Base-by-base conservation (phyloP, 2,329 filamentous ascomycete species). In the Diplodia scrobiculata region DNA sequence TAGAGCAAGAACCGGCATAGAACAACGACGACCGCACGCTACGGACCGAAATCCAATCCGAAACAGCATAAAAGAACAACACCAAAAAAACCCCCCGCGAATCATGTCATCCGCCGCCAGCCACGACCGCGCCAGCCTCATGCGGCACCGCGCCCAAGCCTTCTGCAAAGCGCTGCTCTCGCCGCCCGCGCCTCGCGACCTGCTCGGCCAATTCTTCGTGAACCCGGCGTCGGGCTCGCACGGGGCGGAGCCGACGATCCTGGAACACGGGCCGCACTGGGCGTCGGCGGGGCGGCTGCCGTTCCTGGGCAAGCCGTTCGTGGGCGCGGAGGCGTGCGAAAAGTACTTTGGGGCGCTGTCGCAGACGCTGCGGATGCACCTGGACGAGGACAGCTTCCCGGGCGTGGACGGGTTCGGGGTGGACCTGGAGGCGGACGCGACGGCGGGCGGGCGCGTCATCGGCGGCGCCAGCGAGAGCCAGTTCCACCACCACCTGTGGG, bases 261-360 rank as follows among this genome's bases (percentile, higher is more conserved):
- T 51, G 21, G 63, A 66, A 13, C 63, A 66, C 53, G 63, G 63
- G 7, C 63, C 63, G 17, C 19, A 54, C 41, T 66, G 52, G 41
- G 45, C 63, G n/a, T 3, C 41, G n/a, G 19, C 45, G 14, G 4
- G 17, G 11, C 53, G 34, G 5, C 63, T 66, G 5, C 63, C 63
- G 14, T 66, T 66, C 45, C 45, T 59, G 29, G 53, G 53, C 19
- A 41, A 21, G 10, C 45, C 41, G 9, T 59, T 59, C 53, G 14
- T 13, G 32, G 53, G 63, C 36, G 14, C 9, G n/a, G 41, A 36
- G 5, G 19, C 13, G 7, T 66, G 63, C 41, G 53, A 19, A 9
- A 7, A 3, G 13, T 66, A 66, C 32, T 66, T 66, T 13, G 21
- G 27, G 14, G 10, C 21, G 5, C 52, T 66, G 11, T 7, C 27